Base-by-base conservation (phyloP, 2,329 filamentous ascomycete species). In the Trichophyton benhamiae region DNA sequence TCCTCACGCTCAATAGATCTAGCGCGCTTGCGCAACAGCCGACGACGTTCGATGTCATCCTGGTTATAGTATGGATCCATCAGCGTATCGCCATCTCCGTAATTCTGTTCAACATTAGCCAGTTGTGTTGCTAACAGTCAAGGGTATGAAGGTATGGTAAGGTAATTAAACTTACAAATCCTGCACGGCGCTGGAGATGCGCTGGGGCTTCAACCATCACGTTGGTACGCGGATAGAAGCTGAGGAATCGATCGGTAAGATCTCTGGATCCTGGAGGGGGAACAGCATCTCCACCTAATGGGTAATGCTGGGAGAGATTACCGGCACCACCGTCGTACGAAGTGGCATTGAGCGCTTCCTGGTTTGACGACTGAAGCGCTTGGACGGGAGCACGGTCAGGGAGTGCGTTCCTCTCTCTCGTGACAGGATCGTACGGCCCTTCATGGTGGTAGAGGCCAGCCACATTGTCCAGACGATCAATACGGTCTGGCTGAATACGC, bases 211-310 rank as follows among this genome's bases (percentile, higher is more conserved):
- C 89, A 58, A 86, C 80, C 87, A 91, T 91, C 71, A 96, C 78
- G 69, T 96, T 90, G 1, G 86, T 81, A n/a, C 91, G 91, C 69
- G 96, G 91, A 68, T 89, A 79, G 68, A 96, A 96, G 30, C 85
- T 66, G 78, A 95, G 89, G 9, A 81, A 76, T 60, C 84, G 80
- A 2, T 91, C 91, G 61, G 83, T 79, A 17, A 81, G 75, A 70
- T 95, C 91, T 0, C 75, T 74, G 67, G 81, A 75, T 22, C 91
- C 91, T 0, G 87, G 84, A 1, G 91, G 88, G n/a, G 94, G 82
- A 17, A 78, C 78, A 0, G 91, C 88, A 0, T 86, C 87, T 2
- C 91, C 91, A 69, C 95, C 88, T 0, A 96, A 78, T 0, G 92
- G 92, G 13, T 88, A 83, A 69, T 94, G 88, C 65, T 79, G 83